These are phyloP conservation scores for Calonectria pseudoturangicola DNA, from an alignment of 2,329 filamentous ascomycete genomes.

Conservation along the genomic window DNA sequence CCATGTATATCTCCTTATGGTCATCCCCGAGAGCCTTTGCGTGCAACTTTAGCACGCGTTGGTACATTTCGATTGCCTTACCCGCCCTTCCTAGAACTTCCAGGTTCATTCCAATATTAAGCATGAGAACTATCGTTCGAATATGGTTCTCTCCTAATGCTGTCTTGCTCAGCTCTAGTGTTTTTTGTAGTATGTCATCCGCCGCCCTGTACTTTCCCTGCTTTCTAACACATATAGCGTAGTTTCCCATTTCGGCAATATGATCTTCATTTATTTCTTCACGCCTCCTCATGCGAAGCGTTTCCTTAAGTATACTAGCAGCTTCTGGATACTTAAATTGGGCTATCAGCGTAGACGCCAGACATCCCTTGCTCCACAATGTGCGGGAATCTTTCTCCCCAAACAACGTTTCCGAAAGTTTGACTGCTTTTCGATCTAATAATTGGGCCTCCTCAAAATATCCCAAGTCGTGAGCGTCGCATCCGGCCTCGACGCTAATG, in stretches of 20 bases:
- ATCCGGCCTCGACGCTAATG: neutral
- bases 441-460: neutral
- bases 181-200: neutral
- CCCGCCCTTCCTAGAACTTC: neutral
- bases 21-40: neutral
- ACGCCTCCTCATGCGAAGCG: neutral
- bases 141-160: neutral
- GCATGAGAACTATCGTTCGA: neutral
- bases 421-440: neutral
- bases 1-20: neutral
- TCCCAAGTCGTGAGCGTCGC: neutral
- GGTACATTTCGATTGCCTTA: slow-evolving; percentile 40
- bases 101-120: neutral
- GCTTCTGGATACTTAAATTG: neutral
- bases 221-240: neutral
- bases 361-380: fast-evolving
- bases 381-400: neutral
- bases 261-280: neutral
- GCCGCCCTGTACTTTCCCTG: neutral
- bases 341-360: neutral
- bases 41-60: neutral
- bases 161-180: neutral
- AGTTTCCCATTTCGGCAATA: neutral
- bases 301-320: neutral
- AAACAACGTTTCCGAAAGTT: neutral